Evolutionary conservation across 164 flowering plant species (phyloP).

Genomic region (Vitis amurensis): DNA sequence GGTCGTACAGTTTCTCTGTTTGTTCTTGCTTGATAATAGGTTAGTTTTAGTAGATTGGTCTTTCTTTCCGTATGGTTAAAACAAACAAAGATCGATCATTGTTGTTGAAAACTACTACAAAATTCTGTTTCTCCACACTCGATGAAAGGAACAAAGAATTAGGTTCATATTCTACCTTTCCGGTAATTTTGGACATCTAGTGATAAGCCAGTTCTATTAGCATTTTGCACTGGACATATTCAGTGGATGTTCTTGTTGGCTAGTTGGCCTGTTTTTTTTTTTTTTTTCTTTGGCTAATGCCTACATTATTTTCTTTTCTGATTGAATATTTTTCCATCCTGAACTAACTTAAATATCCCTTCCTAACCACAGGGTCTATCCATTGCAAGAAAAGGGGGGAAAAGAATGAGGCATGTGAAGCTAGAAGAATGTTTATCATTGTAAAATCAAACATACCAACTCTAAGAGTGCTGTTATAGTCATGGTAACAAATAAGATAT

Average conservation of each 20-base stretch:
- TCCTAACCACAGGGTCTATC: background rate
- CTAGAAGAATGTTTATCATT: background rate
- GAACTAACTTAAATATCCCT: background rate
- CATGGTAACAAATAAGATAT: no score
- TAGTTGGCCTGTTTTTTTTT: background rate
- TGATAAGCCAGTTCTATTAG: background rate
- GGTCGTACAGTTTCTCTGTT: no score
- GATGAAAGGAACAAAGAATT: background rate
- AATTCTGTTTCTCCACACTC: no score
- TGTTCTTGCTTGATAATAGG: no score
- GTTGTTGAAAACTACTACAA: no score
- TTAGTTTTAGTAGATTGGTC: no score
- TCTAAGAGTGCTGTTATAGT: background rate
- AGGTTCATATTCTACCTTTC: background rate
- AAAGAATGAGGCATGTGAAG: background rate
- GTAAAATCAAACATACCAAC: no score
- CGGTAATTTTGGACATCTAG: no score
- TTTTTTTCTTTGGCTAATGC: background rate
- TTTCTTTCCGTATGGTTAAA: no score
- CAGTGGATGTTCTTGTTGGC: background rate
- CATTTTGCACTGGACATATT: background rate
- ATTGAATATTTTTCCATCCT: background rate
- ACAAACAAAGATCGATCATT: no score
- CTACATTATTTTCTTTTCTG: background rate
- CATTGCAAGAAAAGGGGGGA: background rate